Evolutionary conservation across 352 stramenopile genomes (phyloP), one percentile per base, ranked within the genome.

Genomic region (Phytophthora pistaciae): DNA sequence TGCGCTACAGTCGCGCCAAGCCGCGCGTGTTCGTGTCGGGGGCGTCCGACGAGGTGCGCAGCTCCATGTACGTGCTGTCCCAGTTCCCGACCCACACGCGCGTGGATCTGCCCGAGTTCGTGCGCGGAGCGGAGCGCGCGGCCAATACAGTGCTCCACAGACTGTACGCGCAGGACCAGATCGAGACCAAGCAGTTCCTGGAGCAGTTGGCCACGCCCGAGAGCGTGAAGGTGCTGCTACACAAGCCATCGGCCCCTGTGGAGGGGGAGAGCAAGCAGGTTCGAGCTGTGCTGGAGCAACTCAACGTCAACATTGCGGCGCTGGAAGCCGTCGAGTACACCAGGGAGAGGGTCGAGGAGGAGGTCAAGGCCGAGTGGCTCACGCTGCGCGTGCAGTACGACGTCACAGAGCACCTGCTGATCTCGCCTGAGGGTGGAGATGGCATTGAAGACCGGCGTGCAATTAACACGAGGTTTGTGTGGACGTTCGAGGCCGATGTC

Each of bases 401-500:
- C 16, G 72, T 84, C 3, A 87, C 75, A 0, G 84, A 90, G 48
- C 81, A 90, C 55, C 58, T 90, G 36, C 40, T 77, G 23, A 14
- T 81, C 0, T 57, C 20, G 9, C 50, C 64, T 1, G 54, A 64
- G 16, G 65, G 67, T 1, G 64, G 64, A 63, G 18, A 69, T 2
- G 60, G 63, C 7, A 87, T 91, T 49, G 72, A 86, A 16, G 81
- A 88, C 62, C 68, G 71, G 64, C 70, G 72, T 49, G 80, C 60
- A 1, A 75, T 88, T 10, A 79, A 89, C 46, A 88, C 79, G 55
- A 49, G 63, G 33, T 90, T 91, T 64, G 54, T 38, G 55, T 91
- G 83, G 83, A 86, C 79, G 9, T 91, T 91, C 44, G 81, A 87
- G 66, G 75, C 81, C 3, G 77, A 84, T 44, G 81, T 91, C 49